phyloP scores from a whole-genome alignment of 2,329 filamentous ascomycete species.

The Lomentospora prolificans region DNA sequence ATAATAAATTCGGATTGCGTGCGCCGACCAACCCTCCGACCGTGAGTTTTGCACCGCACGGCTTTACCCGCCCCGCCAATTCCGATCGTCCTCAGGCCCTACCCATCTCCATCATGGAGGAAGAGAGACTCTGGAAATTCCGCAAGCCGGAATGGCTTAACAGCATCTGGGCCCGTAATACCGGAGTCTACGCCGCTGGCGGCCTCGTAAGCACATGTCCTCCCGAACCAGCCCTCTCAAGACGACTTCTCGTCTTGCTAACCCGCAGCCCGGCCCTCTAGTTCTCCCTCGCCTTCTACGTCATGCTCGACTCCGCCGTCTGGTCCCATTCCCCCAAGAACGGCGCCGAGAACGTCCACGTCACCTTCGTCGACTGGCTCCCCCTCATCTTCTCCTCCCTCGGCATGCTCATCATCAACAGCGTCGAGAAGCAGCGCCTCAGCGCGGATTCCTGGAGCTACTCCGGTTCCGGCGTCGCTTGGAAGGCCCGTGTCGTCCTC shows the following conservation, averaged over 20 bases:
- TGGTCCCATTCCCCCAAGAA: slow-evolving; percentile 55
- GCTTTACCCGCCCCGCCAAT: too few species aligned
- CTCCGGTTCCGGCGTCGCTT: slow-evolving; percentile 52
- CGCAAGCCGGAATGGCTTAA: slow-evolving; percentile 57
- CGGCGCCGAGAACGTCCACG: slow-evolving; percentile 47
- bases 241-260: too few species aligned
- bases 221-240: neutral
- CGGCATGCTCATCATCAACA: slow-evolving; percentile 64
- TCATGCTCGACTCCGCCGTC: slow-evolving; percentile 57
- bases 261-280: too few species aligned
- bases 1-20: neutral
- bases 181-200: slow-evolving; percentile 53
- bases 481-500: slow-evolving; percentile 59
- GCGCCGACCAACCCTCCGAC: neutral
- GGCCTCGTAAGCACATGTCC: slow-evolving; percentile 47
- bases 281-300: slow-evolving; percentile 61
- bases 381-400: slow-evolving; percentile 57
- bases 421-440: slow-evolving; percentile 56
- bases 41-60: too few species aligned
- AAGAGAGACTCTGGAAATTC: slow-evolving; percentile 60
- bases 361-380: slow-evolving; percentile 61
- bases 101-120: slow-evolving; percentile 37
- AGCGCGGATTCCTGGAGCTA: slow-evolving; percentile 55
- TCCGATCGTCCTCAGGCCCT: neutral
- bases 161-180: slow-evolving; percentile 52